Conservation (phyloP, 805 yeast species). For the Saccharomyces mikatae region DNA sequence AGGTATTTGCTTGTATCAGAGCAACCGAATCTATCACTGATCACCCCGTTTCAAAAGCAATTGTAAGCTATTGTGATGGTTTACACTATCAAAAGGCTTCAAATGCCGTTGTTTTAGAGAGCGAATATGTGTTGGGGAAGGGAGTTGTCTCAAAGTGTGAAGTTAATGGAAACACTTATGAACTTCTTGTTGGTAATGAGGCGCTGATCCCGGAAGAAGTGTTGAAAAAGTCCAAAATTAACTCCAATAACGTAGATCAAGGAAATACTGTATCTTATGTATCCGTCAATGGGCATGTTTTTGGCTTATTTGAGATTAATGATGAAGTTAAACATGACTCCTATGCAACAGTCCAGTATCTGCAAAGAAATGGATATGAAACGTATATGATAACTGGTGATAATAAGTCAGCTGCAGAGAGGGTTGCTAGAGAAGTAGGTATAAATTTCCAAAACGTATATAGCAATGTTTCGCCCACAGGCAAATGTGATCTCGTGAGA, state of each 20-base stretch:
- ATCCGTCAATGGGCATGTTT: conserved; percentile 45
- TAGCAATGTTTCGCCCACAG: conserved; percentile 69
- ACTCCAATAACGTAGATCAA: conserved; percentile 18
- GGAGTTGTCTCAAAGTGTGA: conserved; percentile 29
- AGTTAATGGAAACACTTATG: conserved; percentile 16
- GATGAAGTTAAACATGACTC: conserved; percentile 69
- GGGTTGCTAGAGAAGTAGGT: conserved; percentile 60
- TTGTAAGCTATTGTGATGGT: conserved; percentile 35
- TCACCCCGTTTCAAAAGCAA: conserved; percentile 81
- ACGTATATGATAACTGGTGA: conserved; percentile 94
- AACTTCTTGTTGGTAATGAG: conserved; percentile 50
- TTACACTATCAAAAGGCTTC: background rate
- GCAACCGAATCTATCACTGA: conserved; percentile 63
- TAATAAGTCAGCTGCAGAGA: conserved; percentile 48
- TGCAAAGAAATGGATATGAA: conserved; percentile 44
- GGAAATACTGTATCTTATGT: conserved; percentile 48
- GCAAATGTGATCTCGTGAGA: conserved; percentile 61
- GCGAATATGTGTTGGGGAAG: conserved; percentile 32
- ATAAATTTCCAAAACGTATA: conserved; percentile 57
- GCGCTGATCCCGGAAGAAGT: conserved; percentile 27
- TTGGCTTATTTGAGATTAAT: conserved; percentile 58
- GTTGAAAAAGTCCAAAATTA: background rate
- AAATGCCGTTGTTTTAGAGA: conserved; percentile 10
- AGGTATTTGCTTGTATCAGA: conserved; percentile 11
- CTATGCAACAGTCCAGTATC: conserved; percentile 45